phyloP scores from a whole-genome alignment of 352 stramenopile species.

The Thraustochytrium sp. region DNA sequence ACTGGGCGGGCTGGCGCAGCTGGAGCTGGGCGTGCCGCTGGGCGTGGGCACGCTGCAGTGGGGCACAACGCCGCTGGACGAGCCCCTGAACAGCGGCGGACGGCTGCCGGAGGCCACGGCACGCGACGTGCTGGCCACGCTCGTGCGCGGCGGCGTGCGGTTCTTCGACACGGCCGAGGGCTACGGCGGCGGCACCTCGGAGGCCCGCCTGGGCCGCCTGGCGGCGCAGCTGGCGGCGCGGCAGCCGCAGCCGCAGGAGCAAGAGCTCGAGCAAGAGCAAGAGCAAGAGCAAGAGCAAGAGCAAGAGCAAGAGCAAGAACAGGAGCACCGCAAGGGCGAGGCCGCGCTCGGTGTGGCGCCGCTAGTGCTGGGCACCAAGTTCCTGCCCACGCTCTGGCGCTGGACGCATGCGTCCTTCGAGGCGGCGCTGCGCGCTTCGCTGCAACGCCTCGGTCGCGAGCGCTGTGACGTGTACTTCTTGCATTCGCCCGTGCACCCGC shows the following conservation, averaged over 20 bases:
- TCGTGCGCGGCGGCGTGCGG: constrained; percentile 43
- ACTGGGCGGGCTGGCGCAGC: background rate
- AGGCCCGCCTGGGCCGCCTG: constrained; percentile 53
- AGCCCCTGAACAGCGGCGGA: background rate
- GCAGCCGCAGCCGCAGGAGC: too few species aligned
- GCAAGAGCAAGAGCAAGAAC: too few species aligned
- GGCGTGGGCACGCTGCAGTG: constrained; percentile 5
- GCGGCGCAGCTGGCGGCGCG: background rate
- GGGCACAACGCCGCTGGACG: background rate
- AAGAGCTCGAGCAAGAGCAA: too few species aligned
- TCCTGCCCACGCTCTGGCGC: constrained; percentile 56
- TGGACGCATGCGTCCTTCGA: constrained; percentile 55
- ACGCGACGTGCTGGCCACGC: background rate
- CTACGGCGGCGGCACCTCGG: constrained; percentile 58
- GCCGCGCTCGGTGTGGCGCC: too few species aligned
- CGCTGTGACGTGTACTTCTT: constrained; percentile 58
- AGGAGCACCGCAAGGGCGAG: too few species aligned
- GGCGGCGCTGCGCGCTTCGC: constrained; percentile 52
- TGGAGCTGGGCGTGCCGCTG: background rate
- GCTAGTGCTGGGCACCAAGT: constrained; percentile 58
- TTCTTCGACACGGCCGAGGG: constrained; percentile 63
- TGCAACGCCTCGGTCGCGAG: constrained; percentile 51
- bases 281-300: too few species aligned
- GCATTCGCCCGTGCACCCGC: constrained; percentile 59
- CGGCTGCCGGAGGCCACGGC: background rate